A percentile compares a stretch with the other conserved stretches of the same genome.
phyloP scores from a whole-genome alignment of 345 rosid species.

The Lumnitzera littorea region DNA sequence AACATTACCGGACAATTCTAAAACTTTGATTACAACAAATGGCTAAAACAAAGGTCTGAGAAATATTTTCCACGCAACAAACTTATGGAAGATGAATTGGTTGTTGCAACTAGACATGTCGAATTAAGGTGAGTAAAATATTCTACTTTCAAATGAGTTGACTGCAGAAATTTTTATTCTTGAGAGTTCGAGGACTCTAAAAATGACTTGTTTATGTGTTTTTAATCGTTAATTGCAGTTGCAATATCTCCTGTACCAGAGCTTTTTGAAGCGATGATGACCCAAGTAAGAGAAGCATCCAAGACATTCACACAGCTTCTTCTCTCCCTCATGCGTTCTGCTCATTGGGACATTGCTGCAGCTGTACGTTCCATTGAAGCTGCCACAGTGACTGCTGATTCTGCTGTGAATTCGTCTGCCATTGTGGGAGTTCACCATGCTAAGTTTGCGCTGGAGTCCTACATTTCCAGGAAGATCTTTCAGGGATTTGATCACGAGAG shows the following conservation, averaged over 20 bases:
- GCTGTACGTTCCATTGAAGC: constrained; percentile 92
- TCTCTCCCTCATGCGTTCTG: constrained; percentile 77
- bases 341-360: constrained; percentile 91
- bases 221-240: constrained; percentile 28
- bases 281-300: constrained; percentile 66
- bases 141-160: no score
- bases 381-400: constrained; percentile 26
- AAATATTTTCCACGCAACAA: no score
- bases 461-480: constrained; percentile 62
- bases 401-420: constrained; percentile 21
- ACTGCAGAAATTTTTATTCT: no score
- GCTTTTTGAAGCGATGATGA: constrained; percentile 59
- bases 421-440: constrained; percentile 62
- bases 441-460: constrained; percentile 78
- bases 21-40: no score
- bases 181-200: no score
- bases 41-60: no score
- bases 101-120: no score
- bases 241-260: constrained; percentile 76
- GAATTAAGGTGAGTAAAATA: no score
- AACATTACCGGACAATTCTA: no score
- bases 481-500: constrained; percentile 92
- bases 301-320: constrained; percentile 73
- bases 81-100: no score
- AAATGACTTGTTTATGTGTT: no score